These are phyloP conservation scores for Dichotomocladium elegans DNA, from an alignment of 371 early-diverging fungal species.

Conservation along the genomic window DNA sequence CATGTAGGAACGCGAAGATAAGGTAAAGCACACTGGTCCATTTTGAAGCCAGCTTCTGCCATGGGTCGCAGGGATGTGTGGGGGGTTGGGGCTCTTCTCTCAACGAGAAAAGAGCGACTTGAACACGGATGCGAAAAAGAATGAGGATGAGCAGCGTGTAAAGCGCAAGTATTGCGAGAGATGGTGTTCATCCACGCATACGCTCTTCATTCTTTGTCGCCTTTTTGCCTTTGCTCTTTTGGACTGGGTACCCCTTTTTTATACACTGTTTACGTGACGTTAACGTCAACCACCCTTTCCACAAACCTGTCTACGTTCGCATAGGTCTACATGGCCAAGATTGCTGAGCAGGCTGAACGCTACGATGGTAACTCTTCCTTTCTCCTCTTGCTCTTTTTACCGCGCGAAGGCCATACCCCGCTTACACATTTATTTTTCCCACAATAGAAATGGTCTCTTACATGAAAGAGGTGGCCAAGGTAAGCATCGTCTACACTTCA, in stretches of 20 bases:
- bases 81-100: too few relatives aligned
- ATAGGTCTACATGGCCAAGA: constrained; percentile 87
- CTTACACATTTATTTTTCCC: constrained; percentile 25
- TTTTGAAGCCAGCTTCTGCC: too few relatives aligned
- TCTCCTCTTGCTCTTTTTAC: background rate
- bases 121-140: too few relatives aligned
- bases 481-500: constrained; percentile 7
- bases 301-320: background rate
- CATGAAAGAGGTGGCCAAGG: constrained; percentile 84
- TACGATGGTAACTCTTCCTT: constrained; percentile 81
- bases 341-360: constrained; percentile 98
- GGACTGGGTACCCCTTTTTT: too few relatives aligned
- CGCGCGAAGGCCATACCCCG: background rate
- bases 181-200: background rate
- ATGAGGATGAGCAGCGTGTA: too few relatives aligned
- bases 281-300: too few relatives aligned
- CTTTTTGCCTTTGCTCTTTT: background rate
- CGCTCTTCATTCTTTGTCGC: background rate
- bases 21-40: constrained; percentile 10
- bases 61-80: too few relatives aligned
- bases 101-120: too few relatives aligned
- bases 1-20: constrained; percentile 30
- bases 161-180: background rate
- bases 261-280: too few relatives aligned
- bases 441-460: constrained; percentile 90